Conservation (phyloP, 176 grass and related monocot genomes). For the Lolium perenne region DNA sequence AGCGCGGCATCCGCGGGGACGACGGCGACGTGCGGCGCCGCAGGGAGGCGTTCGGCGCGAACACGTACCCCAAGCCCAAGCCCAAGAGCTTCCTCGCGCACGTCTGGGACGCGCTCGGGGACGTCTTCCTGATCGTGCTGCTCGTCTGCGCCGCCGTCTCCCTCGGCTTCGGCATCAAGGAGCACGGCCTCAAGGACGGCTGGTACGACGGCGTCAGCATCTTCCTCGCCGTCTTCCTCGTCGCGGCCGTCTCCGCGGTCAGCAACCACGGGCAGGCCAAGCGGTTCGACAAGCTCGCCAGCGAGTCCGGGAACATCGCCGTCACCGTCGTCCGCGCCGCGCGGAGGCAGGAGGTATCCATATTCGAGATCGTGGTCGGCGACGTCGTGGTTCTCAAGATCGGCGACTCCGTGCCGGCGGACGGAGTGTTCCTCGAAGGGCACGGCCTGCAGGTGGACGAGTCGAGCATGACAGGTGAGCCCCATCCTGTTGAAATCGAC, state of each 20-base stretch:
- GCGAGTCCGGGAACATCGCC: conserved; percentile 48
- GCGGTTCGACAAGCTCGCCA: conserved; percentile 55
- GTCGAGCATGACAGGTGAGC: conserved; percentile 87
- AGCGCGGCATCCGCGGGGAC: conserved; percentile 49
- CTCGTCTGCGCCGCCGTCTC: conserved; percentile 60
- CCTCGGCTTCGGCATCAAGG: conserved; percentile 72
- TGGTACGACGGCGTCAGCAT: conserved; percentile 84
- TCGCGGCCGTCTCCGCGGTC: conserved; percentile 55
- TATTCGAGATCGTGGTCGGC: conserved; percentile 71
- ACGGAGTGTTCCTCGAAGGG: conserved; percentile 58
- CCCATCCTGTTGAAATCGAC: conserved; percentile 56
- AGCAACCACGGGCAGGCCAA: conserved; percentile 66
- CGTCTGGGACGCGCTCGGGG: conserved; percentile 55
- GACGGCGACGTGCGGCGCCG: conserved; percentile 39
- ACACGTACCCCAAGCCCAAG: conserved; percentile 63
- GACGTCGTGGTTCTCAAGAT: conserved; percentile 64
- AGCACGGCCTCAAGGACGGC: conserved; percentile 62
- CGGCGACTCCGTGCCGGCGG: conserved; percentile 67
- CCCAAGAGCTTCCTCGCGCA: conserved; percentile 58
- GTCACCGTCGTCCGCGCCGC: conserved; percentile 54
- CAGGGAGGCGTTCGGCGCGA: conserved; percentile 53
- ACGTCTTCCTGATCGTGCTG: conserved; percentile 66
- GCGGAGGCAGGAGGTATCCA: conserved; percentile 50
- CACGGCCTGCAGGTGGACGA: conserved; percentile 78
- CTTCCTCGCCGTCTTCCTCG: conserved; percentile 67